Base-by-base conservation (phyloP, 2,329 filamentous ascomycete species). In the Colletotrichum siamense region DNA sequence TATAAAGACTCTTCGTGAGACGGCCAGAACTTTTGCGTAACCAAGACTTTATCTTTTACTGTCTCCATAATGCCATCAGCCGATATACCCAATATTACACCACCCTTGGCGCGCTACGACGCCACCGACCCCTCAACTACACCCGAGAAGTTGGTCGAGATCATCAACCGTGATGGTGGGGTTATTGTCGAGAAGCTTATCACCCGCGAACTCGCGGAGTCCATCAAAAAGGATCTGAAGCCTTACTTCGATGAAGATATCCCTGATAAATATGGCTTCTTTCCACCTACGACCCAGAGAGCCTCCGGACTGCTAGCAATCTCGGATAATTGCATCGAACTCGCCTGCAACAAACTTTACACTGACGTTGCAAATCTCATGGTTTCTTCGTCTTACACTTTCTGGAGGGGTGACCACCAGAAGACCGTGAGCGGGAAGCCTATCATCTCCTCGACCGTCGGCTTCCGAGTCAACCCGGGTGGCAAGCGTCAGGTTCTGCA, bases 381-480 rank as follows among this genome's bases (percentile, higher is more conserved):
- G 71, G 77, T 86, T 22, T 84, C 82, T 12, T 83, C 82, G n/a
- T 82, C 79, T 22, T 85, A 83, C 73, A 83, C 82, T 1, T 84
- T 83, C 77, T 85, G 84, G 85, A 79, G 81, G 68, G 81, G 81
- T n/a, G 79, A 85, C 49, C 77, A 80, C 26, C 78, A 81, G 69
- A 80, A 79, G 55, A 82, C 79, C 1, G 83, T 84, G 9, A 81
- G 78, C 10, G 81, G 81, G 1, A 86, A 86, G 78, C 85, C 85
- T 3, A 82, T 83, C 15, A 80, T 86, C 55, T 81, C 83, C 1
- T 83, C 80, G 1, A 84, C 84, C 3, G 84, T 84, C 7, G 85
- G 83, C 8, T 86, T 85, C 65, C 79, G 84, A 5, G 83, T 87
- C 26, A 83, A 84, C 44, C 86, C 86, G 1, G 86, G 86, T 1